A percentile compares a stretch with the other conserved stretches of the same genome.
Evolutionary conservation across 2,329 filamentous ascomycete genomes (phyloP).

Genomic region (Botrytis sinoallii): DNA sequence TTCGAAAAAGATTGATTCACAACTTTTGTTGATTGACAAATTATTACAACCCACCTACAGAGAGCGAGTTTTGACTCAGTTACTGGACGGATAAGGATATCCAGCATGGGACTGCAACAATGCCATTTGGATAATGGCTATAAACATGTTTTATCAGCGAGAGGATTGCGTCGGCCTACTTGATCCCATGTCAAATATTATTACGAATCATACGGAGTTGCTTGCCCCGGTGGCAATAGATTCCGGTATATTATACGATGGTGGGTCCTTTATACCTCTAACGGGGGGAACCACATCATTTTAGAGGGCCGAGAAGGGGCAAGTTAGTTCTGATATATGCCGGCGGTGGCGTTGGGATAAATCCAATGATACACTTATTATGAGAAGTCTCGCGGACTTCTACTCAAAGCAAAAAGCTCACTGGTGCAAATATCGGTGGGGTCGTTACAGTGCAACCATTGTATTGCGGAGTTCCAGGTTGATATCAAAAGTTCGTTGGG

Average conservation of each 20-base stretch:
- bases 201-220: neutral
- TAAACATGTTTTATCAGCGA: neutral
- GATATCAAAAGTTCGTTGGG: neutral
- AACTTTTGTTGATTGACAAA: neutral
- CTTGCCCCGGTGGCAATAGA: neutral
- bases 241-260: neutral
- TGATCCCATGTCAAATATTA: neutral
- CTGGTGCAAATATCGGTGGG: neutral
- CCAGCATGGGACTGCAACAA: neutral
- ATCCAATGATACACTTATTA: neutral
- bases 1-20: neutral
- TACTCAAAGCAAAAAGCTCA: neutral
- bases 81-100: neutral
- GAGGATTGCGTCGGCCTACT: neutral
- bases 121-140: neutral
- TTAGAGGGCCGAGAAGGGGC: rapidly evolving
- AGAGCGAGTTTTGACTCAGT: neutral
- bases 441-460: neutral
- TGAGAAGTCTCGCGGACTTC: neutral
- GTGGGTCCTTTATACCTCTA: neutral
- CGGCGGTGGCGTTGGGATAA: neutral
- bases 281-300: neutral
- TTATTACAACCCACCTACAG: neutral
- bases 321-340: neutral
- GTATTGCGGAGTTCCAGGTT: neutral